phyloP scores from a whole-genome alignment of 768 basidiomycete species.

The Vishniacozyma victoriae region DNA sequence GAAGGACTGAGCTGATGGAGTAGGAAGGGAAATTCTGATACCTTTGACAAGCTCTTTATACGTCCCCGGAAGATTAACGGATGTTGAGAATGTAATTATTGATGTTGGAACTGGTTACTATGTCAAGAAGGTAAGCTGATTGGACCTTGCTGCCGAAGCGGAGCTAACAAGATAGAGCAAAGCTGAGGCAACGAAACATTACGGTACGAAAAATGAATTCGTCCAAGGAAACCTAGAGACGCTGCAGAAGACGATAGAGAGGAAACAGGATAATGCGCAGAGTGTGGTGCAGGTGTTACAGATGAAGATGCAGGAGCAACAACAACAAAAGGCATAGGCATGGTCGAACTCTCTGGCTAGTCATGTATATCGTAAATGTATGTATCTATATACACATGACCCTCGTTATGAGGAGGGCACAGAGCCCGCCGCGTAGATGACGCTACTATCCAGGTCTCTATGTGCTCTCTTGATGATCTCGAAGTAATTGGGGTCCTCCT shows the following conservation, averaged over 20 bases:
- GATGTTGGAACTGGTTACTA: conserved; percentile 97
- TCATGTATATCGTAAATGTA: conserved; percentile 18
- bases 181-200: conserved; percentile 71
- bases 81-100: conserved; percentile 80
- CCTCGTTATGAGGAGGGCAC: too few species aligned
- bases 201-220: conserved; percentile 71
- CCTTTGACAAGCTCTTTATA: conserved; percentile 93
- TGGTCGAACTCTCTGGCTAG: too few species aligned
- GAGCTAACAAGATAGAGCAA: conserved; percentile 59
- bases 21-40: conserved; percentile 83
- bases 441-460: too few species aligned
- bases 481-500: conserved; percentile 76
- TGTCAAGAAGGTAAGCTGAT: conserved; percentile 73
- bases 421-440: too few species aligned
- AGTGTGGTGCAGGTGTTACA: conserved; percentile 70
- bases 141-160: neutral
- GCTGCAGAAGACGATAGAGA: conserved; percentile 79
- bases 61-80: conserved; percentile 80
- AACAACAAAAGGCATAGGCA: neutral
- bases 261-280: conserved; percentile 84
- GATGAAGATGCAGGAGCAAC: conserved; percentile 50
- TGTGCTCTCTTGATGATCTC: conserved; percentile 53
- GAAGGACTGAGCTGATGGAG: neutral
- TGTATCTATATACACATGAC: too few species aligned
- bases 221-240: conserved; percentile 76